Evolutionary conservation across 257 asterid genomes (phyloP).

Genomic region (Solanum chiquidenum): DNA sequence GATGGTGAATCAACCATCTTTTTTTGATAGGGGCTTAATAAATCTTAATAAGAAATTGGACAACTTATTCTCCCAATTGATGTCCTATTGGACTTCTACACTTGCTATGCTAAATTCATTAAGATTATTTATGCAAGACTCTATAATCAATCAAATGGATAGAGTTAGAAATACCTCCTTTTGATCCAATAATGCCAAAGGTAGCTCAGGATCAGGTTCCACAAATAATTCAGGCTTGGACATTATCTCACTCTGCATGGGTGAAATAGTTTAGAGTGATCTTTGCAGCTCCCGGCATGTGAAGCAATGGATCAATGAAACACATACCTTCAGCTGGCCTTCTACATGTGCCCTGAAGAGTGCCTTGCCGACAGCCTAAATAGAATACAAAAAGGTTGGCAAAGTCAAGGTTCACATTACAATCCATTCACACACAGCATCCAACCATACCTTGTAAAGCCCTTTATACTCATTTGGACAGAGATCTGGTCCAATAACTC

Average conservation of each 20-base stretch:
- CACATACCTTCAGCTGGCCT: conserved; percentile 79
- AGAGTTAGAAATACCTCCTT: conserved; percentile 43
- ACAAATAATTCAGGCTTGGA: conserved; percentile 86
- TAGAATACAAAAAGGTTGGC: conserved; percentile 16
- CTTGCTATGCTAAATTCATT: not conserved
- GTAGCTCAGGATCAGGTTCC: conserved; percentile 92
- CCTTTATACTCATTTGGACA: conserved; percentile 80
- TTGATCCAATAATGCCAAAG: conserved; percentile 84
- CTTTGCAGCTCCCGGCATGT: conserved; percentile 9
- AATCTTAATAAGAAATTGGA: not conserved
- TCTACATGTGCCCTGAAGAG: conserved; percentile 94
- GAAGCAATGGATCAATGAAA: conserved; percentile 5
- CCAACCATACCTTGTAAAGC: conserved; percentile 66
- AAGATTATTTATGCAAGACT: not conserved
- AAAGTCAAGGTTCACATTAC: conserved; percentile 1
- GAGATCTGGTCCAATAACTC: conserved; percentile 47
- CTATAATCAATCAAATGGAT: not conserved
- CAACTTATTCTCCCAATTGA: not conserved
- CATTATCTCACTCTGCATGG: conserved; percentile 73
- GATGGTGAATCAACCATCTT: not conserved
- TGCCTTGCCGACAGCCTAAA: conserved; percentile 91
- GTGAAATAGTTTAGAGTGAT: conserved; percentile 15
- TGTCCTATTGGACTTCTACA: not conserved
- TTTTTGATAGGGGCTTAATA: not conserved
- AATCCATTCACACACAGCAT: conserved; percentile 7